These are phyloP conservation scores for Brassica carinata DNA, from an alignment of 345 rosid species.

Conservation along the genomic window DNA sequence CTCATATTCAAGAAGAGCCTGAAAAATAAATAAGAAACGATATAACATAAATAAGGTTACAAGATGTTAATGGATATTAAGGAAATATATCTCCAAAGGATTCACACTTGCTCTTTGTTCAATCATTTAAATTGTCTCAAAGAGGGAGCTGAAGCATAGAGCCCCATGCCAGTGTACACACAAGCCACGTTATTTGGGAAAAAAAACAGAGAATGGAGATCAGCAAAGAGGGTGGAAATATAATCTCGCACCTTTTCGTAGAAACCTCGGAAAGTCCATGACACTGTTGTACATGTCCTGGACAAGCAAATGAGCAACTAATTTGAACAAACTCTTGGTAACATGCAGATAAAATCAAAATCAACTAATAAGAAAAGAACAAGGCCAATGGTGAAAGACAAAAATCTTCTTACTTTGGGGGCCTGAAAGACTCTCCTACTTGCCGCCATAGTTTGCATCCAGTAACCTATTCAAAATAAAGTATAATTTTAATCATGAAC, in stretches of 20 bases:
- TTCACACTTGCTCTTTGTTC: constrained; percentile 11
- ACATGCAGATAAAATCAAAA: constrained; percentile 15
- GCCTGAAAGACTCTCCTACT: constrained; percentile 94
- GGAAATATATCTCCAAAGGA: not conserved
- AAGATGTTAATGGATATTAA: constrained; percentile 2
- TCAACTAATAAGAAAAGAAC: constrained; percentile 17
- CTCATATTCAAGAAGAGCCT: constrained; percentile 96
- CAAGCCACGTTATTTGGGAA: not conserved
- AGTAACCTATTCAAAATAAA: constrained; percentile 65
- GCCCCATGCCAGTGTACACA: not conserved
- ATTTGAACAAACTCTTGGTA: constrained; percentile 22
- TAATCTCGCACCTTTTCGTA: constrained; percentile 73
- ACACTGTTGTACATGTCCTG: constrained; percentile 97
- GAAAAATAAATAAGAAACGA: constrained; percentile 16
- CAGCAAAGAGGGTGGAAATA: not conserved
- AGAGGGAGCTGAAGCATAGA: not conserved
- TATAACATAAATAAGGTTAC: not conserved
- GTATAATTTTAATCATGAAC: not conserved
- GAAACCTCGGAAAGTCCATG: constrained; percentile 96
- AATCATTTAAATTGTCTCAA: not conserved
- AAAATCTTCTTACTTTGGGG: constrained; percentile 81
- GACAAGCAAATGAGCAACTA: constrained; percentile 16
- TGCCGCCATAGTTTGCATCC: constrained; percentile 85
- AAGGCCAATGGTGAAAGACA: constrained; percentile 4
- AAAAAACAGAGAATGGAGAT: not conserved